Conservation (phyloP, 805 yeast genomes). For the Saccharomyces eubayanus region DNA sequence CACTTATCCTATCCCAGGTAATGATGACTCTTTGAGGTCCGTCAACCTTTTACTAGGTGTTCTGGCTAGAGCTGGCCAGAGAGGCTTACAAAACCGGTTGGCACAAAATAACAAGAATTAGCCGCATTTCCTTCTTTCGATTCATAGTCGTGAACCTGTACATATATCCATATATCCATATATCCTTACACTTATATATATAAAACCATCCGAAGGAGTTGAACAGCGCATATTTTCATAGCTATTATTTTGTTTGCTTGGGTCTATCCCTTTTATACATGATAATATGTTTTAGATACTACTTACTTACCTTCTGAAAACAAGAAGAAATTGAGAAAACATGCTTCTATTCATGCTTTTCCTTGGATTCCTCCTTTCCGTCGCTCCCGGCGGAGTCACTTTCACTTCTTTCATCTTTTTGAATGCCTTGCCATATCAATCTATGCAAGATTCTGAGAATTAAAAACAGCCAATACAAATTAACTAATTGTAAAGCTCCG, state of each 20-base stretch:
- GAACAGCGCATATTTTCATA: neutral
- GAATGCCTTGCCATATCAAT: conserved; percentile 48
- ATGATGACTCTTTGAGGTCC: conserved; percentile 83
- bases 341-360: conserved; percentile 2
- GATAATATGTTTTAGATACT: neutral
- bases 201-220: neutral
- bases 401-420: conserved; percentile 81
- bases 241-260: neutral
- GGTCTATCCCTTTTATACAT: neutral
- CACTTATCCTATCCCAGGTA: conserved; percentile 93
- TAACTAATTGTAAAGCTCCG: conserved; percentile 74
- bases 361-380: conserved; percentile 28
- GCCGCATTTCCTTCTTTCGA: neutral
- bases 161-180: neutral
- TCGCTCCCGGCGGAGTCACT: conserved; percentile 54
- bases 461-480: conserved; percentile 78
- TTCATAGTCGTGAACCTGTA: neutral
- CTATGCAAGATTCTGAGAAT: conserved; percentile 73
- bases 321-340: neutral
- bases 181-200: neutral
- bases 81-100: conserved; percentile 58
- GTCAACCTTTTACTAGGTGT: conserved; percentile 75
- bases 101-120: conserved; percentile 17
- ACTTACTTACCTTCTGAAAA: neutral
- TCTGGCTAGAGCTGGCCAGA: conserved; percentile 75